These are phyloP conservation scores for Neurospora sp. DNA, from an alignment of 495 filamentous ascomycete genomes.

Conservation along the genomic window DNA sequence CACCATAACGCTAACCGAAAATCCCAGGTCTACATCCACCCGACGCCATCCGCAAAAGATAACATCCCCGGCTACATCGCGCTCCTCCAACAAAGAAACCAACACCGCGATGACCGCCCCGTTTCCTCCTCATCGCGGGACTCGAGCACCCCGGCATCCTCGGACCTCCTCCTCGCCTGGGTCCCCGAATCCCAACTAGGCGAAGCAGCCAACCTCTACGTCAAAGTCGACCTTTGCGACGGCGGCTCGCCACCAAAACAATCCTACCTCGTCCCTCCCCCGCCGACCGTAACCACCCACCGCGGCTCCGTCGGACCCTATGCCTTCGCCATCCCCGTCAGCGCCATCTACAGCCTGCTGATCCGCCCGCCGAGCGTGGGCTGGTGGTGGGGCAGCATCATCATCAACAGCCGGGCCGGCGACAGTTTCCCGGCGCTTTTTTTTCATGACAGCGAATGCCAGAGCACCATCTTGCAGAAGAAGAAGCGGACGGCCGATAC, in stretches of 20 bases:
- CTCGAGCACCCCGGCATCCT: conserved; percentile 29
- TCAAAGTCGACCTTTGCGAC: conserved; percentile 87
- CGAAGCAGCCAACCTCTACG: conserved; percentile 77
- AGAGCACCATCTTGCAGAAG: conserved; percentile 88
- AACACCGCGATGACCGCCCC: conserved; percentile 28
- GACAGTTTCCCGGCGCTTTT: conserved; percentile 92
- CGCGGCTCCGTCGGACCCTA: conserved; percentile 67
- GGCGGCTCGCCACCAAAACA: conserved; percentile 71
- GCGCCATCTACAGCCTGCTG: conserved; percentile 79
- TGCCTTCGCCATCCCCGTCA: conserved; percentile 85
- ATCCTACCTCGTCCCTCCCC: conserved; percentile 83
- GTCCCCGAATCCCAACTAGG: conserved; percentile 84
- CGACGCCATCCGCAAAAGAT: conserved; percentile 84
- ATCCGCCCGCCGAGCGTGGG: conserved; percentile 87
- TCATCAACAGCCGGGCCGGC: conserved; percentile 82
- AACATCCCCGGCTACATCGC: conserved; percentile 96
- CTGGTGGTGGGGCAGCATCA: conserved; percentile 95
- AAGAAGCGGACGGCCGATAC: conserved; percentile 70
- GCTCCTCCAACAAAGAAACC: conserved; percentile 79
- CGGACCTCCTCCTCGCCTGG: conserved; percentile 85
- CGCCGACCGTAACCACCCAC: conserved; percentile 71
- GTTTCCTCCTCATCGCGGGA: conserved; percentile 42
- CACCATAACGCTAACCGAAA: conserved; percentile 11
- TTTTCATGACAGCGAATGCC: conserved; percentile 95
- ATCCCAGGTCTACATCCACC: conserved; percentile 86